Base-by-base conservation (phyloP, 495 filamentous ascomycete genomes). In the Aspergillus leporis region DNA sequence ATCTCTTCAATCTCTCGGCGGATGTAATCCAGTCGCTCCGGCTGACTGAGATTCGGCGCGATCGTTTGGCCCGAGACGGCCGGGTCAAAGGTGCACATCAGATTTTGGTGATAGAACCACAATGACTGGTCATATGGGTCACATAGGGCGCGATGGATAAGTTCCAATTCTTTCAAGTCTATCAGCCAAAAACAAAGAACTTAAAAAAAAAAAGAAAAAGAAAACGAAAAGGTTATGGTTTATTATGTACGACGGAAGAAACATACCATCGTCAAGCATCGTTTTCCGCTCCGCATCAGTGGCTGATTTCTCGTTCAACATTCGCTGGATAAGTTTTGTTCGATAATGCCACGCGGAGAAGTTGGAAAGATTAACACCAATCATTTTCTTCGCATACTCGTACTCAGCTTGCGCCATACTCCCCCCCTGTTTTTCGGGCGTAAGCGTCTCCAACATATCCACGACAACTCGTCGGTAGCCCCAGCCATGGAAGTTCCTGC, bases 311-410 rank as follows among this genome's bases (percentile, higher is more conserved):
- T 93, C 88, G 34, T 85, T 76, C 43, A 99, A 73, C 4, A 97
- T 65, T 18, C 80, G 80, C 19, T 89, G 86, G 49, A 97, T 93
- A 30, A 98, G 77, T 70, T 86, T 89, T 53, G 88, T 91, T 45
- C 94, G 81, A 62, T 88, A 87, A 71, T 99, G 94, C 95, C 94
- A 98, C 2, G 94, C 94, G 10, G 92, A 97, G 70, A 98, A 99
- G 66, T 99, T 99, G 18, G 88, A 93, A 55, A 99, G 77, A 54
- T 92, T 91, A 14, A 74, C 76, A 19, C 81, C 73, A 66, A 98
- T 90, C 91, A 93, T 96, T 62, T 84, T 87, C 2, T 85, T 91
- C 4, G 94, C 96, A 75, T 98, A 98, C 18, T 81, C 86, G 56
- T 96, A 93, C 71, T 98, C 94, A 19, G 81, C 65, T 69, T 94